Evolutionary conservation across 257 asterid genomes (phyloP).

Genomic region (Handroanthus guayacan): DNA sequence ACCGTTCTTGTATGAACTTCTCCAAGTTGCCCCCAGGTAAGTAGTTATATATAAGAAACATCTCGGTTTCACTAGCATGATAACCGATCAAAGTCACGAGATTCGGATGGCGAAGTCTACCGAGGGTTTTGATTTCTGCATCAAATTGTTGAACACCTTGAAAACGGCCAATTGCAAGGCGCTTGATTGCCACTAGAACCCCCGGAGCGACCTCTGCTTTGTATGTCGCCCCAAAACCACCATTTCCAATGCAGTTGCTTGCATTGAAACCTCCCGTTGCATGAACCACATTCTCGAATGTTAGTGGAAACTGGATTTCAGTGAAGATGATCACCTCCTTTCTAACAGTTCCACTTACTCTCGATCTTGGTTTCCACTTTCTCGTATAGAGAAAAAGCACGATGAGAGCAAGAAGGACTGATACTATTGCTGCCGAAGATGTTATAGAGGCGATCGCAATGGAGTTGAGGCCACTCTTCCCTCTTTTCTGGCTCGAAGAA

Average conservation of each 20-base stretch:
- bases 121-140: slow-evolving; percentile 85
- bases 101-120: slow-evolving; percentile 79
- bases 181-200: slow-evolving; percentile 82
- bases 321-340: slow-evolving; percentile 85
- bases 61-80: slow-evolving; percentile 86
- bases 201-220: slow-evolving; percentile 95
- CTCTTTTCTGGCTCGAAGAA: slow-evolving; percentile 40
- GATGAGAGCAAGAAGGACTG: slow-evolving; percentile 73
- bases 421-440: slow-evolving; percentile 82
- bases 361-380: slow-evolving; percentile 76
- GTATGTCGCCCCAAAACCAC: slow-evolving; percentile 96
- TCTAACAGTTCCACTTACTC: slow-evolving; percentile 81
- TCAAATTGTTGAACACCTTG: slow-evolving; percentile 73
- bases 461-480: slow-evolving; percentile 59
- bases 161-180: slow-evolving; percentile 86
- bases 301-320: slow-evolving; percentile 77
- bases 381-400: slow-evolving; percentile 80
- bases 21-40: slow-evolving; percentile 88
- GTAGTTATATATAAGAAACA: slow-evolving; percentile 85
- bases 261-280: slow-evolving; percentile 89
- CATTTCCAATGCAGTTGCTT: slow-evolving; percentile 88
- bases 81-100: slow-evolving; percentile 94
- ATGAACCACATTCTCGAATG: slow-evolving; percentile 79
- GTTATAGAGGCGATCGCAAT: slow-evolving; percentile 83
- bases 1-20: slow-evolving; percentile 79